Percentiles rank a stretch among this genome's conserved stretches.
Evolutionary conservation across 805 yeast species (phyloP).

Genomic region (Pichia heedii): DNA sequence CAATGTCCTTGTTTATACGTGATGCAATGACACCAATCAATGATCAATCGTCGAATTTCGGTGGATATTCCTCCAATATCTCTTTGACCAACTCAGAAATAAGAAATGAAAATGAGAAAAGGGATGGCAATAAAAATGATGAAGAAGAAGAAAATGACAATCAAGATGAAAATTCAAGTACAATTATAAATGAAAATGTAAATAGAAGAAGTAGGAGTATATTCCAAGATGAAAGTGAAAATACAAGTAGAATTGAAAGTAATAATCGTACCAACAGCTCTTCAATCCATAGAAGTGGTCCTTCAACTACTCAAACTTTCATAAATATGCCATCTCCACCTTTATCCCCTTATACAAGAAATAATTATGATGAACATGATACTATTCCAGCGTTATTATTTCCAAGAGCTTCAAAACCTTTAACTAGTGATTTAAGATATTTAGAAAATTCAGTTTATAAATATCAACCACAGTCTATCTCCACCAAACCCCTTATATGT

Average conservation of each 20-base stretch:
- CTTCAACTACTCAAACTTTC: neutral
- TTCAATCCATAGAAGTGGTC: no score
- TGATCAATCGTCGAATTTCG: neutral
- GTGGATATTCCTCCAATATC: neutral
- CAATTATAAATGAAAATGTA: no score
- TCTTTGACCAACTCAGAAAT: neutral
- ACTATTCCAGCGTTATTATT: conserved; percentile 21
- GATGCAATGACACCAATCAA: conserved; percentile 7
- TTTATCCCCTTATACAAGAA: conserved; percentile 28
- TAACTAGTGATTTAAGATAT: conserved; percentile 10
- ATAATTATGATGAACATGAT: conserved; percentile 19
- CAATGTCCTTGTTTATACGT: conserved; percentile 6
- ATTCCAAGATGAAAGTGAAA: no score
- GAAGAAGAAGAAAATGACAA: no score
- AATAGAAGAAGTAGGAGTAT: no score
- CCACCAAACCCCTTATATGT: no score
- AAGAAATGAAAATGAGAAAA: no score
- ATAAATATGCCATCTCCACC: conserved; percentile 31
- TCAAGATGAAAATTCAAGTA: no score
- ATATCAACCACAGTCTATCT: conserved; percentile 5
- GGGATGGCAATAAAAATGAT: no score
- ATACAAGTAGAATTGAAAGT: no score
- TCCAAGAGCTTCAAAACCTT: conserved; percentile 18
- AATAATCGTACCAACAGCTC: neutral
- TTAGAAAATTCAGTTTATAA: conserved; percentile 7